Evolutionary conservation across 768 basidiomycete genomes (phyloP).

Genomic region (Boletellus emodensis): DNA sequence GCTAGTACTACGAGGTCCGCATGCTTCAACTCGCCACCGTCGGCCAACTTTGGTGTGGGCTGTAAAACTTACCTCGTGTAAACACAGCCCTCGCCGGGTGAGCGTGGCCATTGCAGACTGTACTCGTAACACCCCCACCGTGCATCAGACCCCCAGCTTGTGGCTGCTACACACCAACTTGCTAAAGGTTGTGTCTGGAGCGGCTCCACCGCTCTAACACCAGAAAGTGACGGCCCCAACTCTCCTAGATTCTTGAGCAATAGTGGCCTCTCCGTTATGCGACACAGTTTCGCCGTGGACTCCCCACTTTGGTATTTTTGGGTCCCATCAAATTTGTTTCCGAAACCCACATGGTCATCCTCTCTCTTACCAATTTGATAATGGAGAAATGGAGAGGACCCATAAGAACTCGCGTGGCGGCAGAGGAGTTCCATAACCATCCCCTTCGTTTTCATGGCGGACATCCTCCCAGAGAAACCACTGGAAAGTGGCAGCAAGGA

Average conservation of each 20-base stretch:
- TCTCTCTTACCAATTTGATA: neutral
- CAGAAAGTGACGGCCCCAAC: too few species aligned
- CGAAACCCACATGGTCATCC: conserved; percentile 14
- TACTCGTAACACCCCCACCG: too few species aligned
- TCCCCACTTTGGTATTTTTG: neutral
- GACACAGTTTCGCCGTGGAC: neutral
- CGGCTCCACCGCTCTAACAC: neutral
- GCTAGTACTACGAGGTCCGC: too few species aligned
- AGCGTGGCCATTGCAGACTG: neutral
- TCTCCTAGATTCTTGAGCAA: too few species aligned
- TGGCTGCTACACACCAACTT: too few species aligned
- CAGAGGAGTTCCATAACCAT: neutral
- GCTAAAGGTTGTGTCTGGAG: too few species aligned
- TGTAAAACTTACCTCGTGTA: too few species aligned
- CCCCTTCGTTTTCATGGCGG: conserved; percentile 11
- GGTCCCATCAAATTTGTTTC: neutral
- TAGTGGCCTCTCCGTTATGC: too few species aligned
- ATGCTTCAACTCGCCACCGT: too few species aligned
- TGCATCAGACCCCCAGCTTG: too few species aligned
- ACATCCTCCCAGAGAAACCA: conserved; percentile 17
- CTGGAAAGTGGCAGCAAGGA: conserved; percentile 23
- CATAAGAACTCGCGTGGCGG: conserved; percentile 13
- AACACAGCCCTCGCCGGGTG: neutral
- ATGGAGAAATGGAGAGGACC: neutral
- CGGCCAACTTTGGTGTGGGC: too few species aligned